These are phyloP conservation scores for Mortierella sp. DNA, from an alignment of 371 early-diverging fungal genomes.

Conservation along the genomic window DNA sequence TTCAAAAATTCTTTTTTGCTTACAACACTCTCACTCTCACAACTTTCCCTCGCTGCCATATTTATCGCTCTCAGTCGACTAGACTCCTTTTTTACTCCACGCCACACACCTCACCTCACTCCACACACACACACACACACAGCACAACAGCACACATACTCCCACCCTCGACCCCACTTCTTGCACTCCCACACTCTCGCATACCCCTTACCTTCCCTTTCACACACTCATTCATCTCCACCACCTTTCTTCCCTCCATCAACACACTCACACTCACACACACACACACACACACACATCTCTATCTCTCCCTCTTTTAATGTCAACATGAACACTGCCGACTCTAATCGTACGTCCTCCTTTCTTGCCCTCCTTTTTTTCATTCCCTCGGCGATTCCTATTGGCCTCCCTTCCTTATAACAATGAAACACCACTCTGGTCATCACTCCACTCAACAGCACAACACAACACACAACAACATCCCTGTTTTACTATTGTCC, in stretches of 20 bases:
- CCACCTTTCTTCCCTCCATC: no score
- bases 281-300: background rate
- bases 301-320: background rate
- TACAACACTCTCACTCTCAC: background rate
- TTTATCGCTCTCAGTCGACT: background rate
- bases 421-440: background rate
- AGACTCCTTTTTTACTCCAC: slow-evolving; percentile 10
- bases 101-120: background rate
- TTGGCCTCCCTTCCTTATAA: background rate
- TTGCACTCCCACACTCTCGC: background rate
- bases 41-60: background rate
- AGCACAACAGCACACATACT: no score
- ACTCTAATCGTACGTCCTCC: background rate
- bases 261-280: background rate
- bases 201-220: background rate
- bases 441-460: background rate
- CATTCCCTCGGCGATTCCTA: background rate
- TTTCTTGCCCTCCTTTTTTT: background rate
- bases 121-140: background rate
- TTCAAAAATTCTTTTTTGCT: no score
- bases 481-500: no score
- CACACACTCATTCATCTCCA: background rate
- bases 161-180: no score
- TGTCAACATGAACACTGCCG: background rate
- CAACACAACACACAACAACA: background rate